Percentiles rank a stretch among this genome's conserved stretches.
These are phyloP conservation scores for Calonectria honghensis DNA, from an alignment of 2,329 filamentous ascomycete genomes.

Conservation along the genomic window DNA sequence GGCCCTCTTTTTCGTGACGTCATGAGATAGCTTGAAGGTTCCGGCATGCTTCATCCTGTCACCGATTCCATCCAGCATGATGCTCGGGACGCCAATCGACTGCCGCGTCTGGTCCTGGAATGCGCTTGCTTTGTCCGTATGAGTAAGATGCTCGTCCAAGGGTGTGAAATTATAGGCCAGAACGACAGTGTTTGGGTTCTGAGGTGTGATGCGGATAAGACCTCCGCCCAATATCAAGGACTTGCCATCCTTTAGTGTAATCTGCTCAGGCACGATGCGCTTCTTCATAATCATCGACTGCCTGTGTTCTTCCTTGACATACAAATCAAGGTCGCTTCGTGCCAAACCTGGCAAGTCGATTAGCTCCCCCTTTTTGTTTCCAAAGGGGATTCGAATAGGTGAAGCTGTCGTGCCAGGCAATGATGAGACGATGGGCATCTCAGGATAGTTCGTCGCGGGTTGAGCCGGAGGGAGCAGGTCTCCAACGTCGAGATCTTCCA, in stretches of 20 bases:
- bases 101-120: slow-evolving; percentile 80
- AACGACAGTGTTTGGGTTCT: slow-evolving; percentile 76
- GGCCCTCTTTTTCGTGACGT: slow-evolving; percentile 87
- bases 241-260: slow-evolving; percentile 82
- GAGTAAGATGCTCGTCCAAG: slow-evolving; percentile 83
- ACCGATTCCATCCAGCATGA: slow-evolving; percentile 75
- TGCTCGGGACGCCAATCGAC: slow-evolving; percentile 75
- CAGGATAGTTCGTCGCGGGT: slow-evolving; percentile 83
- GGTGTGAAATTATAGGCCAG: slow-evolving; percentile 92
- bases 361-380: slow-evolving; percentile 89
- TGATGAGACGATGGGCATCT: slow-evolving; percentile 90
- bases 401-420: slow-evolving; percentile 96
- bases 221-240: slow-evolving; percentile 88
- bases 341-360: slow-evolving; percentile 93
- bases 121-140: slow-evolving; percentile 85
- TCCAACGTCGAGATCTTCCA: slow-evolving; percentile 61
- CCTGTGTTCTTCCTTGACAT: slow-evolving; percentile 80
- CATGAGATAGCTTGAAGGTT: slow-evolving; percentile 83
- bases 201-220: slow-evolving; percentile 89
- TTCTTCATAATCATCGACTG: slow-evolving; percentile 85
- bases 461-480: slow-evolving; percentile 85
- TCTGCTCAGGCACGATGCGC: slow-evolving; percentile 83
- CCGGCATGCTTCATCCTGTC: slow-evolving; percentile 82
- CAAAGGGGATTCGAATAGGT: slow-evolving; percentile 94
- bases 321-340: slow-evolving; percentile 82